These are phyloP conservation scores for Cutaneotrichosporon sp. DNA, from an alignment of 1,284 basidiomycete genomes.

Conservation along the genomic window DNA sequence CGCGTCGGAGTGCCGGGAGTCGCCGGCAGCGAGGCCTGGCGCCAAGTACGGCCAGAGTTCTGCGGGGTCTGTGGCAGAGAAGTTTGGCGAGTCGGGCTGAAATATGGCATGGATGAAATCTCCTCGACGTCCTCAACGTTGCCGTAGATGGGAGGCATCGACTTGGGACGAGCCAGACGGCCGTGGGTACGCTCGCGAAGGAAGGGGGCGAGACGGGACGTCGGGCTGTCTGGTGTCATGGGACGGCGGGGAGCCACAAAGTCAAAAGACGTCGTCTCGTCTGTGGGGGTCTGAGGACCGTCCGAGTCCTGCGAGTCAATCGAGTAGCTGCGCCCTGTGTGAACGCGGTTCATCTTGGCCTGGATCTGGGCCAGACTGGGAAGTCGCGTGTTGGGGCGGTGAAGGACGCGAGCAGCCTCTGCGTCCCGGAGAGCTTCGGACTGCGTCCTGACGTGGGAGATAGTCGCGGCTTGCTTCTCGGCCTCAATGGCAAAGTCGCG, in stretches of 20 bases:
- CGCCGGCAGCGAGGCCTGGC: conserved; percentile 1
- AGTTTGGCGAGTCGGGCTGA: not conserved
- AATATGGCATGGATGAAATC: not conserved
- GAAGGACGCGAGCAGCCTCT: not conserved
- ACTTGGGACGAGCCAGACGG: conserved; percentile 31
- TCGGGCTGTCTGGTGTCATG: conserved; percentile 13
- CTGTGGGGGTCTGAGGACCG: conserved; percentile 37
- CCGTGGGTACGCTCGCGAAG: conserved; percentile 38
- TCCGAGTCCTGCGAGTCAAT: conserved; percentile 30
- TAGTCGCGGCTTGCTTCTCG: conserved; percentile 13
- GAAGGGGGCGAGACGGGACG: conserved; percentile 39
- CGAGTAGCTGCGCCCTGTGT: conserved; percentile 15
- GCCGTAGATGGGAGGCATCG: conserved; percentile 27
- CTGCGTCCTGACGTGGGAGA: conserved; percentile 17
- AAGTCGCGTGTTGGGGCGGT: conserved; percentile 19
- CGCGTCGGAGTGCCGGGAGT: not conserved
- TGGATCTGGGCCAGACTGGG: conserved; percentile 44
- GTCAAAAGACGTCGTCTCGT: conserved; percentile 26
- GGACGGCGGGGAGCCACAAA: conserved; percentile 4
- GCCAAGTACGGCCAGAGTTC: conserved; percentile 3
- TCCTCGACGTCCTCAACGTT: not conserved
- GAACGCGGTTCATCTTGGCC: conserved; percentile 28
- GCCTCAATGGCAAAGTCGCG: conserved; percentile 25
- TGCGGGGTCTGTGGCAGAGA: conserved; percentile 9
- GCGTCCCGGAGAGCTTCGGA: not conserved